phyloP scores from a whole-genome alignment of 2,329 filamentous ascomycete species.

The Phialophora verrucosa region DNA sequence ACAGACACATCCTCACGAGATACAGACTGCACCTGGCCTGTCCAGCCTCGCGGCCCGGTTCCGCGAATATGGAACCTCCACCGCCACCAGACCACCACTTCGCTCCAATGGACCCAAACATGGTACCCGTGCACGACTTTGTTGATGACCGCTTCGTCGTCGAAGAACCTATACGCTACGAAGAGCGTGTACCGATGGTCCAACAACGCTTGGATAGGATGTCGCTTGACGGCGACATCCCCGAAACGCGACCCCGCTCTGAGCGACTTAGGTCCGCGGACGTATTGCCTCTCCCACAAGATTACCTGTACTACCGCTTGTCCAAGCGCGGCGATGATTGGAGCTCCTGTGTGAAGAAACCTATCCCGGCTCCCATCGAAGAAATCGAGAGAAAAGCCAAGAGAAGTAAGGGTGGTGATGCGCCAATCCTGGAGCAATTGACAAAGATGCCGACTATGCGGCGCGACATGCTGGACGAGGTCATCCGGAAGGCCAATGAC shows the following conservation, averaged over 20 bases:
- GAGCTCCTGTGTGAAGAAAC: conserved; percentile 23
- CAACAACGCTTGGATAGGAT: conserved; percentile 32
- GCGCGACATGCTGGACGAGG: conserved; percentile 27
- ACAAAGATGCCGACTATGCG: conserved; percentile 29
- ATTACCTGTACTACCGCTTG: conserved; percentile 34
- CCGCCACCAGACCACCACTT: conserved; percentile 32
- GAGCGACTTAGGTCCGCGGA: conserved; percentile 20
- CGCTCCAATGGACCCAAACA: conserved; percentile 22
- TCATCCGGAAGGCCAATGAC: conserved; percentile 26
- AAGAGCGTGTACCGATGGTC: conserved; percentile 30
- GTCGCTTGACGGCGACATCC: conserved; percentile 26
- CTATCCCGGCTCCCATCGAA: conserved; percentile 26
- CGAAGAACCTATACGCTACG: conserved; percentile 21
- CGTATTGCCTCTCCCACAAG: conserved; percentile 17
- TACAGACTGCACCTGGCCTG: conserved; percentile 27
- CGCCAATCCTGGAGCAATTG: conserved; percentile 27
- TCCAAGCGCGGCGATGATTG: conserved; percentile 32
- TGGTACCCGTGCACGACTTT: conserved; percentile 15
- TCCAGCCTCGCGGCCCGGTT: conserved; percentile 22
- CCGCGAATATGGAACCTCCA: conserved; percentile 29
- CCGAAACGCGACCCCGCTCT: conserved; percentile 21
- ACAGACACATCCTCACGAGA: conserved; percentile 29
- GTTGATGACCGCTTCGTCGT: conserved; percentile 17
- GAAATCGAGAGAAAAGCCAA: conserved; percentile 33
- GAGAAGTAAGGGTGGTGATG: conserved; percentile 28